Base-by-base conservation (phyloP, 345 rosid genomes). In the Sisymbrium altissimum region DNA sequence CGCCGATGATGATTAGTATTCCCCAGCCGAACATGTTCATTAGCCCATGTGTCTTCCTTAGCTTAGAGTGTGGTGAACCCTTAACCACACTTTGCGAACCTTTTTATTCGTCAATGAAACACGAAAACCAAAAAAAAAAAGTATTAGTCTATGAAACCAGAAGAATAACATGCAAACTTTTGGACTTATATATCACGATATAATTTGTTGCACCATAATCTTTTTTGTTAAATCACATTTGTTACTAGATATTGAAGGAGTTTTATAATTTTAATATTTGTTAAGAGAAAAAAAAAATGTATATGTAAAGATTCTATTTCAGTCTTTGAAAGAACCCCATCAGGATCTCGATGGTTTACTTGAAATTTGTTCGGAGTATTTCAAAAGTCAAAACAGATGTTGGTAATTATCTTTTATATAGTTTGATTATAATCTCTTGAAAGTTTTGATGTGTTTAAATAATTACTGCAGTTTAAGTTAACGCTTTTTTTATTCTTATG, bases 11-110 rank as follows among this genome's bases (percentile, higher is more conserved):
- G 82, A 83, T 78, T 59, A 88, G 14, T 29, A 88, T 78, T 0
- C 98, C 94, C 97, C 98, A 94, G 0, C 97, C 85, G 4, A 85
- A 6, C 84, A 88, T 94, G 83, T 80, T 86, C 77, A 94, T 52
- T 9, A 81, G 18, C 67, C 98, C 98, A 80, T 93, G 97, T 80
- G 76, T 73, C 85, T 59, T 88, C 80, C 88, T 86, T 64, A 94
- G 67, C 36, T 33, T 76, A 4, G 79, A 33, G 2, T 82, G 5
- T 7, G 83, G 84, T 15, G 58, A 18, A 54, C 57, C 70, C 53
- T 73, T 70, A 23, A 74, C 77, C 46, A 68, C 79, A 63, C 73
- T 71, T 56, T 73, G 83, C 59, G 68, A 60, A 63, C 66, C 73
- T 63, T 54, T 73, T 46, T 0, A 7, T 62, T 44, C 33, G 60